Base-by-base conservation (phyloP, 176 grass and related monocot species). In the Ensete ventricosum region DNA sequence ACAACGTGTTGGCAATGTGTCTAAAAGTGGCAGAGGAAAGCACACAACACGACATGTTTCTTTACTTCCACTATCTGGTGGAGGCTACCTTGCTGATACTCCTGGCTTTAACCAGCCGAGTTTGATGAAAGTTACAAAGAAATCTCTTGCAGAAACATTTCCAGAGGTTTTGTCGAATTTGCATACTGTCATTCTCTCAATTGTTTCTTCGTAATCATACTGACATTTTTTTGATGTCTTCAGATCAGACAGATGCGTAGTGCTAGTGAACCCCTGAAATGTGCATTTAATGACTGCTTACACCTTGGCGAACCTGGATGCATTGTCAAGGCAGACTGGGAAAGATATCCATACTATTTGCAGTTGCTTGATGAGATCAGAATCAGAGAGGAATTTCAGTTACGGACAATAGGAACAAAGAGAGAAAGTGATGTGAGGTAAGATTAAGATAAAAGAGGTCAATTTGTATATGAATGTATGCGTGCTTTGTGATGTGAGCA, bases 361-460 rank as follows among this genome's bases (percentile, higher is more conserved):
- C 94, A 97, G 66, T 87, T 97, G 79, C 88, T 97, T 81, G 94
- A 97, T 86, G 94, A 98, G 80, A 98, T 93, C 74, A 98, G 90
- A 87, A 91, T 93, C 19, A 90, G 90, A 82, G 90, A 98, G 80
- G 88, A 89, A 55, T 89, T 98, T 67, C 94, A 98, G 64, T 65
- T 98, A 48, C 80, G 94, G n/a, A 93, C 90, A 60, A 87, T 98
- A 78, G 90, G 94, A 78, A 98, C 90, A 78, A 98, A 93, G 79
- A 88, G 90, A 65, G 94, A 98, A 88, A 72, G 83, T 55, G 88
- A 93, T 83, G 81, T 93, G 65, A 93, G 94, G 94, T 98, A 83
- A 80, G 74, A 77, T 60, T 3, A 16, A 9, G 21, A 1, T 21
- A 67, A 24, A 65, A 65, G 25, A 4, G 2, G 0, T 67, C 29